These are phyloP conservation scores for Phytophthora macrochlamydospora DNA, from an alignment of 352 stramenopile genomes.

Conservation along the genomic window DNA sequence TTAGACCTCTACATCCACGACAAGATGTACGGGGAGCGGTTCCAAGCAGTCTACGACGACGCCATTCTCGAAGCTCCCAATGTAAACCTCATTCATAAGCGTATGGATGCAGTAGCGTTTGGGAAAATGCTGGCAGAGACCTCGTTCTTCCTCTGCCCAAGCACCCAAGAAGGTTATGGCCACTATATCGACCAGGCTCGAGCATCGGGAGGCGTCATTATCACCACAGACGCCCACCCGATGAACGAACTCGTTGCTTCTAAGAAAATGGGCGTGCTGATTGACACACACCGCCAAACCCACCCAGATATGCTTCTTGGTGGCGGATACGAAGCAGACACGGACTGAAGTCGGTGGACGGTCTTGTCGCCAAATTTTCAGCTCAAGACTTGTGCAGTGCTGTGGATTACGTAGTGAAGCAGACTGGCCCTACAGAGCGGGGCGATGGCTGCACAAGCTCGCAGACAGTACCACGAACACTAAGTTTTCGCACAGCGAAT, in stretches of 20 bases:
- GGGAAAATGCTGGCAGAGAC: slow-evolving; percentile 46
- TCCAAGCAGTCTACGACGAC: slow-evolving; percentile 21
- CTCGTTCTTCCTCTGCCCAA: slow-evolving; percentile 62
- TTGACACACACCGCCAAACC: slow-evolving; percentile 5
- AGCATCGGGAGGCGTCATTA: slow-evolving; percentile 46
- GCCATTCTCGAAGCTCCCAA: slow-evolving; percentile 27
- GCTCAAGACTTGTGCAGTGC: slow-evolving; percentile 25
- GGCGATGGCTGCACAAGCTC: slow-evolving; percentile 27
- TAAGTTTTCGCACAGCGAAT: slow-evolving; percentile 54
- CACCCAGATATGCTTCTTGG: slow-evolving; percentile 26
- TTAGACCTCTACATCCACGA: slow-evolving; percentile 41
- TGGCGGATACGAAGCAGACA: slow-evolving; percentile 19
- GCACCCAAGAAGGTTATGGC: slow-evolving; percentile 60
- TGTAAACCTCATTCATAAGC: slow-evolving; percentile 38
- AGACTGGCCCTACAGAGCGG: slow-evolving; percentile 29
- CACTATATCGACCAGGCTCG: slow-evolving; percentile 73
- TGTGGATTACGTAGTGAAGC: slow-evolving; percentile 39
- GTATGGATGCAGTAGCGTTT: slow-evolving; percentile 33
- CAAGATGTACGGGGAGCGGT: slow-evolving; percentile 14
- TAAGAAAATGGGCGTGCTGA: slow-evolving; percentile 18
- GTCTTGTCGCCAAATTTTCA: slow-evolving; percentile 27
- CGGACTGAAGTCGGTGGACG: slow-evolving; percentile 24
- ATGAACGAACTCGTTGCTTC: slow-evolving; percentile 65
- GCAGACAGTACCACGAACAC: slow-evolving; percentile 52
- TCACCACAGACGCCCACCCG: slow-evolving; percentile 57